phyloP scores from a whole-genome alignment of 1,284 basidiomycete genomes.

The Cutaneotrichosporon cyanovorans region DNA sequence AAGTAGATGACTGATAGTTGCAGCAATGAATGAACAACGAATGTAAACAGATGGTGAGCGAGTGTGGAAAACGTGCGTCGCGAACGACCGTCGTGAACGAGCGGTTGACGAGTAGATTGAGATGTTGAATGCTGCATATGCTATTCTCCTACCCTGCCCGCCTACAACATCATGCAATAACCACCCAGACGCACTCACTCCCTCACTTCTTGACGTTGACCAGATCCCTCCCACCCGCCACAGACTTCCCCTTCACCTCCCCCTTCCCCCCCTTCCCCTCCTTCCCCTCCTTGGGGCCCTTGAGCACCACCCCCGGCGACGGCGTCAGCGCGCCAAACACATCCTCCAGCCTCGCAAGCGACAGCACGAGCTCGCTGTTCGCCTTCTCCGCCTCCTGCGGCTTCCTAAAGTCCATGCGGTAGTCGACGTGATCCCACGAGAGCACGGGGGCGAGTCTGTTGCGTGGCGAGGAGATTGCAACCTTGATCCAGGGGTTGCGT shows the following conservation, averaged over 20 bases:
- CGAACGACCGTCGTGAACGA: too few relatives aligned
- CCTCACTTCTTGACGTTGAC: too few relatives aligned
- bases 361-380: slow-evolving; percentile 10
- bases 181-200: too few relatives aligned
- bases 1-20: too few relatives aligned
- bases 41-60: background rate
- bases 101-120: too few relatives aligned
- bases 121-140: too few relatives aligned
- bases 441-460: background rate
- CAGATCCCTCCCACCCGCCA: too few relatives aligned
- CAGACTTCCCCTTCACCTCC: background rate
- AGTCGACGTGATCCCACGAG: slow-evolving; percentile 6
- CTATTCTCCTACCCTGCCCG: too few relatives aligned
- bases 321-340: slow-evolving; percentile 13
- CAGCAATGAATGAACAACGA: background rate
- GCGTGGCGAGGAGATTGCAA: background rate
- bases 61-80: too few relatives aligned
- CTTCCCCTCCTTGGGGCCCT: background rate
- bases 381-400: background rate
- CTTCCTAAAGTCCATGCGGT: slow-evolving; percentile 15
- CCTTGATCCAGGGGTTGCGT: background rate
- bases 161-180: too few relatives aligned
- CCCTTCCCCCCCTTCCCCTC: background rate
- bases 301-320: background rate
- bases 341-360: slow-evolving; percentile 7